Evolutionary conservation across 805 yeast genomes (phyloP).

Genomic region (Metschnikowia rubicola): DNA sequence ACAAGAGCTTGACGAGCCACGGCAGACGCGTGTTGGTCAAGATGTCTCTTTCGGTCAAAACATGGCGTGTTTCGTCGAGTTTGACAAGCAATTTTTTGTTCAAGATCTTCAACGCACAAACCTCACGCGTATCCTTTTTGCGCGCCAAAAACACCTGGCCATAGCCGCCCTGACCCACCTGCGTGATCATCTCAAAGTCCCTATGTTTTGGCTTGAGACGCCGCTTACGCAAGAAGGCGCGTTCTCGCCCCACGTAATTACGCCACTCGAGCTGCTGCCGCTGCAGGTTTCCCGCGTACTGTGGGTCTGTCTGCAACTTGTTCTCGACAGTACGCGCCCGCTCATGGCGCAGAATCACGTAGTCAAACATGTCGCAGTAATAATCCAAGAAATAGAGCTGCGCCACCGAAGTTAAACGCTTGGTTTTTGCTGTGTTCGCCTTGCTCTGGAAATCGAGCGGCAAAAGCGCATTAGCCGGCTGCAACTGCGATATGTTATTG

Average conservation of each 20-base stretch:
- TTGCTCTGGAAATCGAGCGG: slow-evolving; percentile 50
- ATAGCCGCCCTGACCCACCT: slow-evolving; percentile 99
- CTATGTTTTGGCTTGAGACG: slow-evolving; percentile 90
- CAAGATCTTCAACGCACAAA: slow-evolving; percentile 90
- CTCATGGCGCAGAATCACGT: slow-evolving; percentile 81
- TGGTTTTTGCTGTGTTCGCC: slow-evolving; percentile 72
- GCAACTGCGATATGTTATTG: slow-evolving; percentile 32
- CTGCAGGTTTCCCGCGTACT: slow-evolving; percentile 31
- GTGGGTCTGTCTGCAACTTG: slow-evolving; percentile 51
- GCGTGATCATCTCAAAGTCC: slow-evolving; percentile 94
- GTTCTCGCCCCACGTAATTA: slow-evolving; percentile 77
- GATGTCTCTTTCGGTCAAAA: slow-evolving; percentile 93
- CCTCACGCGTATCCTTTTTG: slow-evolving; percentile 89
- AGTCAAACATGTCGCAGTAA: slow-evolving; percentile 93
- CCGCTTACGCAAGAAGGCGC: slow-evolving; percentile 80
- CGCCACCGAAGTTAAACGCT: slow-evolving; percentile 83
- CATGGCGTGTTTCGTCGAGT: slow-evolving; percentile 93
- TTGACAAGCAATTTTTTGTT: slow-evolving; percentile 82
- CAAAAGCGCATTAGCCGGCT: slow-evolving; percentile 26
- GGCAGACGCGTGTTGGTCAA: slow-evolving; percentile 93
- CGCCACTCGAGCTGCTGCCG: slow-evolving; percentile 56
- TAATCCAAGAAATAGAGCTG: slow-evolving; percentile 93
- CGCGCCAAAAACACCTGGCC: slow-evolving; percentile 97
- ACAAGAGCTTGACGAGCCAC: slow-evolving; percentile 90
- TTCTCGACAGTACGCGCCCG: slow-evolving; percentile 69